Conservation (phyloP, 805 yeast species). For the Candida ficus region DNA sequence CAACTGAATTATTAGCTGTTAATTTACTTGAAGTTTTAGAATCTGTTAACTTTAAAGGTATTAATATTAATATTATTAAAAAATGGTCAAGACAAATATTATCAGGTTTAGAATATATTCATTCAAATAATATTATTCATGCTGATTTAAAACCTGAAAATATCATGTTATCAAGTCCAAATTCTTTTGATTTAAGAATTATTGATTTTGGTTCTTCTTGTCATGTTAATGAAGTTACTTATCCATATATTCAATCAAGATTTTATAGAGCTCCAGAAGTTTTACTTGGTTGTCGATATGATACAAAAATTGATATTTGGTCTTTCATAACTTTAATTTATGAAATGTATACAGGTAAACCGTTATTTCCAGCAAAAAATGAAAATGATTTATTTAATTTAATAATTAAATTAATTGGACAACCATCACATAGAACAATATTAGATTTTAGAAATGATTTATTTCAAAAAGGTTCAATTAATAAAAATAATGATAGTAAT, state of each 20-base stretch:
- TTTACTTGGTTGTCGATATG: constrained; percentile 58
- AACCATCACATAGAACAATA: constrained; percentile 50
- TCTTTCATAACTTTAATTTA: constrained; percentile 85
- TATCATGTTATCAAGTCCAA: constrained; percentile 49
- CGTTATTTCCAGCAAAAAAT: constrained; percentile 78
- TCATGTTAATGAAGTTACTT: constrained; percentile 56
- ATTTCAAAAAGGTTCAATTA: constrained; percentile 30
- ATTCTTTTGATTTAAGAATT: constrained; percentile 49
- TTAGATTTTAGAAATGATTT: constrained; percentile 35
- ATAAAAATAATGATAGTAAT: constrained; percentile 12
- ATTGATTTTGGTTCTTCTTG: constrained; percentile 81
- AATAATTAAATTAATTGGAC: constrained; percentile 79
- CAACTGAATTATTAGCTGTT: constrained; percentile 65
- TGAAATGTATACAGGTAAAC: constrained; percentile 83
- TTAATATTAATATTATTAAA: constrained; percentile 36
- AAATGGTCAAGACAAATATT: constrained; percentile 51
- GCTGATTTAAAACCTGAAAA: constrained; percentile 89
- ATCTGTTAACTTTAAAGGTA: constrained; percentile 43
- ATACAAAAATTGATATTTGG: constrained; percentile 89
- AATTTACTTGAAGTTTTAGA: constrained; percentile 61
- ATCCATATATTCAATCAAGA: constrained; percentile 80
- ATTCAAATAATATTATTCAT: constrained; percentile 55
- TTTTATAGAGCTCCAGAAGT: constrained; percentile 81
- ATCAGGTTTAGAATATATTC: constrained; percentile 56
- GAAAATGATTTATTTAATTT: constrained; percentile 74